Evolutionary conservation across 2,329 filamentous ascomycete species (phyloP), one percentile per base, ranked within the genome.

Genomic region (Aspergillus fijiensis): DNA sequence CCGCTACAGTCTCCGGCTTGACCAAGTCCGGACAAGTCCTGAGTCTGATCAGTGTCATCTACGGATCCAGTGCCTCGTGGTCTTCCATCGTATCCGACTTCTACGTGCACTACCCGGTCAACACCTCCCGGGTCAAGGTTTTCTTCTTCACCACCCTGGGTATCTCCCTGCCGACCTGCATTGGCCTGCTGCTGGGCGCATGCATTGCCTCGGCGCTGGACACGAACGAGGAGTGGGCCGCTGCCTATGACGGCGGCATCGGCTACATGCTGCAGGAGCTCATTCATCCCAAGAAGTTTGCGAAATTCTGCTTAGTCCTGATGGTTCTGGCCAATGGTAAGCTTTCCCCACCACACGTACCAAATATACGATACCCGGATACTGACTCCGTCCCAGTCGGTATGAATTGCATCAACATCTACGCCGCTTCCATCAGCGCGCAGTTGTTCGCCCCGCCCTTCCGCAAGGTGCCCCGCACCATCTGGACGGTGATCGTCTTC

Each of bases 61-160:
- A 82, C 67, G 80, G 80, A 33, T 79, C 76, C 4, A 81, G 78
- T n/a, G 78, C 80, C 5, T 81, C 79, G 12, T 83, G 81, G 81
- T 75, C 73, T 55, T 77, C 76, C n/a, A 79, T 82, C 52, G 60
- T 62, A 16, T 76, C 75, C 7, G 79, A 81, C 62, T 81, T 78
- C 64, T 81, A 80, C 57, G 78, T 79, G 29, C 80, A 82, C 60
- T 82, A 82, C 59, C 79, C 79, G 0, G 76, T 78, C 60, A 70
- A 80, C 60, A 79, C 79, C 10, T 78, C 77, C 57, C 75, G 75
- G 54, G 67, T 76, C 64, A 81, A 81, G 67, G 77, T 82, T 39
- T 84, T 82, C 64, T 51, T 81, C 35, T 71, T 82, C 71, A 83
- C 80, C 1, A 78, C 74, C 2, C 72, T 80, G 49, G 81, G 81